Evolutionary conservation across 2,329 filamentous ascomycete species (phyloP).

Genomic region (Macroventuria anomochaeta): DNA sequence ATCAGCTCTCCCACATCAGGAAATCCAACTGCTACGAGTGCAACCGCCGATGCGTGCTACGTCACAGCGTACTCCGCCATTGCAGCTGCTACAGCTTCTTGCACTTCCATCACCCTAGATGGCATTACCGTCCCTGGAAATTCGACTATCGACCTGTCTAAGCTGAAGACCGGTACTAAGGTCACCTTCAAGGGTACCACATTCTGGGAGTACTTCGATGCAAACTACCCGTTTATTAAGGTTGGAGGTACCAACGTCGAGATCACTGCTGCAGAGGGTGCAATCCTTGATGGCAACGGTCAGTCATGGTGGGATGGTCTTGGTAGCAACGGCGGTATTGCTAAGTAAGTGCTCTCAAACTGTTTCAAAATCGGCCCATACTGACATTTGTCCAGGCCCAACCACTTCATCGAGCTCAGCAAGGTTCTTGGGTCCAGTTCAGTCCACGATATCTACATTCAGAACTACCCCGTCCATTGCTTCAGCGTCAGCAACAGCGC

Average conservation of each 20-base stretch:
- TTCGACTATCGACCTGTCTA: conserved; percentile 64
- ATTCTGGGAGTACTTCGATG: conserved; percentile 33
- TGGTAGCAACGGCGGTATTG: conserved; percentile 54
- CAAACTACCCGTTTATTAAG: conserved; percentile 63
- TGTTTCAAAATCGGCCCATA: conserved; percentile 12
- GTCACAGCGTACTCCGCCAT: conserved; percentile 29
- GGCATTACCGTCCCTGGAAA: conserved; percentile 64
- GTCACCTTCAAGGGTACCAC: conserved; percentile 70
- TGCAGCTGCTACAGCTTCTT: conserved; percentile 44
- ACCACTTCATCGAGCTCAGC: conserved; percentile 26
- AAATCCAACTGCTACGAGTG: not conserved
- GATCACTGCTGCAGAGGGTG: conserved; percentile 64
- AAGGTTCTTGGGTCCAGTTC: conserved; percentile 64
- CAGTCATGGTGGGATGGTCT: conserved; percentile 58
- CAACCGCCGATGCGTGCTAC: conserved; percentile 21
- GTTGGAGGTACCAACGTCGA: conserved; percentile 65
- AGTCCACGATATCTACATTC: conserved; percentile 59
- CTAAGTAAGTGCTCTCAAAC: conserved; percentile 34
- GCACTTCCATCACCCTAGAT: conserved; percentile 61
- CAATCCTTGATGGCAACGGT: conserved; percentile 58
- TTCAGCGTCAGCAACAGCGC: conserved; percentile 55
- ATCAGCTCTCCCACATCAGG: not conserved
- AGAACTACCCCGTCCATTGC: conserved; percentile 63
- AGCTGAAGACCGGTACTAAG: conserved; percentile 59
- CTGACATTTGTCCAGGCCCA: not conserved